Conservation (phyloP, 2,329 filamentous ascomycete species). For the Colletotrichum sp. region DNA sequence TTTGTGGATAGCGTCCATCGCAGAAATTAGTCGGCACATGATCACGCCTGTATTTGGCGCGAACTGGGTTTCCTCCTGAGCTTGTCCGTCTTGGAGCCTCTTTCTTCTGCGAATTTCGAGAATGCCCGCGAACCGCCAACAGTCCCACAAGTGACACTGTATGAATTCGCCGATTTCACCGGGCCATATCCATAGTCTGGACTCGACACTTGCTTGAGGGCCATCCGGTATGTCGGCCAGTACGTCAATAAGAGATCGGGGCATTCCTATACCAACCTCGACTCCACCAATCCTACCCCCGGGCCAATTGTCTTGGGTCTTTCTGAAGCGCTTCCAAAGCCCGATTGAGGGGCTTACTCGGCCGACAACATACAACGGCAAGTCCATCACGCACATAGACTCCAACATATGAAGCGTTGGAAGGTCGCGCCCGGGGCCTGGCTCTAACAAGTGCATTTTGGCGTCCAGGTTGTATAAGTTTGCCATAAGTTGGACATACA, state of each 20-base stretch:
- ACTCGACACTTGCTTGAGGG: background rate
- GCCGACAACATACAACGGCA: background rate
- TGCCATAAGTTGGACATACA: background rate
- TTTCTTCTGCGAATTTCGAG: background rate
- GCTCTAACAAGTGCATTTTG: background rate
- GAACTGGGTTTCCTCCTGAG: background rate
- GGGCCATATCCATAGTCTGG: background rate
- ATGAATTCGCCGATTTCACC: background rate
- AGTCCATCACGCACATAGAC: background rate
- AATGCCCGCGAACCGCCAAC: background rate
- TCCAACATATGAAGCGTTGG: background rate
- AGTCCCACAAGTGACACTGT: background rate
- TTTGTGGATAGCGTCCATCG: background rate
- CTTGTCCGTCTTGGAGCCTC: background rate
- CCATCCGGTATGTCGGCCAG: background rate
- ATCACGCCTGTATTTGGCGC: background rate
- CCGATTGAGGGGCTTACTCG: background rate
- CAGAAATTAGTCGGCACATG: background rate
- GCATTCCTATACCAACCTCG: background rate
- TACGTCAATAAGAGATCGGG: background rate
- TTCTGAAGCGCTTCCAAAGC: background rate
- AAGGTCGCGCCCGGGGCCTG: background rate
- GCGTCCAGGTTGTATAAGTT: background rate
- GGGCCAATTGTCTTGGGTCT: background rate
- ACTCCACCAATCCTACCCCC: background rate